Base-by-base conservation (phyloP, 345 rosid species). In the Luvunga scandens region DNA sequence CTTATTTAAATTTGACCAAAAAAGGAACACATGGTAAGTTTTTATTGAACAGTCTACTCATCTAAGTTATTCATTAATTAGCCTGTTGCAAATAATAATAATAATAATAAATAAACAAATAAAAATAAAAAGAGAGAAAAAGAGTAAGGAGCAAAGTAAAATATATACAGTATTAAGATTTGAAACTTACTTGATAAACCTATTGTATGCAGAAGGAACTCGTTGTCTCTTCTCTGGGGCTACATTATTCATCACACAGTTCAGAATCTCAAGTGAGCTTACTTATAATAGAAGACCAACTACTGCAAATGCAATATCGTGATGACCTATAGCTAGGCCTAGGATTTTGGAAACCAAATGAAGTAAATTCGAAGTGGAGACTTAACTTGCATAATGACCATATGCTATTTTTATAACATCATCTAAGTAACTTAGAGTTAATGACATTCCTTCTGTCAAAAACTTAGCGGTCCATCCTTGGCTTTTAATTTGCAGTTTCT, bases 181-280 rank as follows among this genome's bases (percentile, higher is more conserved):
- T 45, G 25, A 76, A 21, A 82, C 93, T 85, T 89, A 95, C 99
- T 95, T 95, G 73, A 95, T 95, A 82, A 95, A 95, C 84, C 93
- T 91, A 85, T 95, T 95, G 84, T 95, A 95, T 36, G 99, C 99
- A 25, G 99, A 95, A 61, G 99, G 99, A 86, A 93, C 96, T 10
- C 99, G 98, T 55, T 93, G 99, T 78, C 97, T 87, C 89, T 95
- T 95, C 93, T 95, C 98, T 1, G 98, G 99, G 2, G 99, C 98
- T 93, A 93, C 85, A 82, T 78, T 34, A 66, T 68, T 56, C 13
- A 55, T 48, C 34, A 60, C 33, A 36, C 63, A 77, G 33, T 5
- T 61, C 19, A 39, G 38, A 74, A 62, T 62, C 60, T 39, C 69
- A 42, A 74, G 38, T 1, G 6, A 55, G 27, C 65, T 72, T 72